Conservation (phyloP, 257 asterid species). For the Solanum okadae region DNA sequence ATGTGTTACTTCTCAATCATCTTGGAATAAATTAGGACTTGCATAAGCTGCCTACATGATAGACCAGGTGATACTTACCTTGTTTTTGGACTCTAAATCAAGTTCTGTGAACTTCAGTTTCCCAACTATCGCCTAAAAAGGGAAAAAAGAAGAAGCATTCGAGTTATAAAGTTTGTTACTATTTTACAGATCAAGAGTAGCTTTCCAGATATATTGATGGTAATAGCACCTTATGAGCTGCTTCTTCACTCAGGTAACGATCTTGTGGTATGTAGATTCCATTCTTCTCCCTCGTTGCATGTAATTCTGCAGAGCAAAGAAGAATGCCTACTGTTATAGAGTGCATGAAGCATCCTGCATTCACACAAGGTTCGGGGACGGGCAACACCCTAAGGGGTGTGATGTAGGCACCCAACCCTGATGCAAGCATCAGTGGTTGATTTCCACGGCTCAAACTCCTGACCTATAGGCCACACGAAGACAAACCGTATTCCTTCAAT, state of each 20-base stretch:
- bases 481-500: not conserved
- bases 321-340: not conserved
- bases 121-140: slow-evolving; percentile 14
- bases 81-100: slow-evolving; percentile 17
- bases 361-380: not conserved
- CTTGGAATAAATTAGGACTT: not conserved
- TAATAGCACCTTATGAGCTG: slow-evolving; percentile 26
- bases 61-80: slow-evolving; percentile 1
- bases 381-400: not conserved
- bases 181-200: not conserved
- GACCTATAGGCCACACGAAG: not conserved
- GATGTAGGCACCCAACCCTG: not conserved
- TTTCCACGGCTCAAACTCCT: not conserved
- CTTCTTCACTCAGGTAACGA: slow-evolving; percentile 22
- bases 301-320: slow-evolving; percentile 23
- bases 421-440: not conserved
- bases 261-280: slow-evolving; percentile 22
- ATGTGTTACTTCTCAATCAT: not conserved
- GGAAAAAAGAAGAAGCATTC: not conserved
- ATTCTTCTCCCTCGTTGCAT: slow-evolving; percentile 23
- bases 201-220: not conserved
- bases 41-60: not conserved
- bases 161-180: not conserved
- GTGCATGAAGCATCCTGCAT: not conserved
- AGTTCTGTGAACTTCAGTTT: slow-evolving; percentile 11